These are phyloP conservation scores for Euptelea pleiosperma DNA, from an alignment of 164 flowering plant genomes.

Conservation along the genomic window DNA sequence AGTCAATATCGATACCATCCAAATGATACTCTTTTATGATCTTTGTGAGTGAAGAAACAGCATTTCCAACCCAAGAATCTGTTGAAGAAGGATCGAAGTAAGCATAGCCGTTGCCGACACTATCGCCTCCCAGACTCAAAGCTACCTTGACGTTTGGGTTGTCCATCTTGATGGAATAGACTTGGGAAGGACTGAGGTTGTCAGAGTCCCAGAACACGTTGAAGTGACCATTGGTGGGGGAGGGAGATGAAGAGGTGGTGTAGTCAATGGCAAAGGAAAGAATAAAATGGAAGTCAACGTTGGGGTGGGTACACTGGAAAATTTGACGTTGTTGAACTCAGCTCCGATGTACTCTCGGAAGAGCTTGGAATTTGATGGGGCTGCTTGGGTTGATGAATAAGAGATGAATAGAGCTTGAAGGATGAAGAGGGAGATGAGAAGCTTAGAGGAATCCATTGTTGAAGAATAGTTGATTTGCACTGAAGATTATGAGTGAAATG, in stretches of 20 bases:
- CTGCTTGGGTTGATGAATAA: slow-evolving; percentile 17
- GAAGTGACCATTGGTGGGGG: slow-evolving; percentile 59
- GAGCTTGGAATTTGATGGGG: slow-evolving; percentile 30
- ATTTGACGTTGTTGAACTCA: slow-evolving; percentile 44
- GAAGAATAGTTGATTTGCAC: not conserved
- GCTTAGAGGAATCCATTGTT: slow-evolving; percentile 18
- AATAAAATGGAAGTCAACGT: slow-evolving; percentile 56
- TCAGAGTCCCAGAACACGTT: slow-evolving; percentile 49
- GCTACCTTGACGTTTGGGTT: slow-evolving; percentile 50
- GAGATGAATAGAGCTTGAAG: slow-evolving; percentile 22
- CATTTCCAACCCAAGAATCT: slow-evolving; percentile 58
- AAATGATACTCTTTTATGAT: slow-evolving; percentile 40
- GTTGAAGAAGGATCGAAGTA: slow-evolving; percentile 43
- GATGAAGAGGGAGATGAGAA: slow-evolving; percentile 15
- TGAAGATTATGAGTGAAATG: not conserved
- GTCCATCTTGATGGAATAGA: slow-evolving; percentile 32
- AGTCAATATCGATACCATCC: slow-evolving; percentile 57
- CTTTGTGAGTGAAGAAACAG: slow-evolving; percentile 47
- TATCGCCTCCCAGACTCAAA: slow-evolving; percentile 57
- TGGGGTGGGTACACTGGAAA: slow-evolving; percentile 48
- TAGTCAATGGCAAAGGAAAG: slow-evolving; percentile 68
- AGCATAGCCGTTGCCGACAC: slow-evolving; percentile 18
- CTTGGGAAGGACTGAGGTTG: slow-evolving; percentile 40
- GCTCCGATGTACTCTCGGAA: slow-evolving; percentile 67
- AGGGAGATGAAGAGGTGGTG: slow-evolving; percentile 30